These are phyloP conservation scores for Pestalotiopsis sp. DNA, from an alignment of 2,329 filamentous ascomycete species.

Conservation along the genomic window DNA sequence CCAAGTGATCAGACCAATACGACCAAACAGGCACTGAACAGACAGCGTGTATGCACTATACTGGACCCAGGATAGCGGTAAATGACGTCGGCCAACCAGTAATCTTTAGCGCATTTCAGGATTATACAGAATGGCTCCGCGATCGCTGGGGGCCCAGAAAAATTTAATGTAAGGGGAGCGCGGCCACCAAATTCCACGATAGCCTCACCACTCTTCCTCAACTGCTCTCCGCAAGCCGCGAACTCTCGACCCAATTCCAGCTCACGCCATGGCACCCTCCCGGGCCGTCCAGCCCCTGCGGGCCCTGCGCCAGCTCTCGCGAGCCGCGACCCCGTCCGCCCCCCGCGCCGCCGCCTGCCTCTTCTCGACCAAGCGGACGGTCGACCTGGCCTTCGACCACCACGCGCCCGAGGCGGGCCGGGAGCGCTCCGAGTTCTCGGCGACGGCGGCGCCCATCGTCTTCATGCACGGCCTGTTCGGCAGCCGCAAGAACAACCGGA, in stretches of 20 bases:
- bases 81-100: neutral
- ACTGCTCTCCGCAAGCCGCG: neutral
- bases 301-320: neutral
- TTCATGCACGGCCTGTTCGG: conserved; percentile 94
- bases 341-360: neutral
- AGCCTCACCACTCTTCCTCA: neutral
- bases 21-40: neutral
- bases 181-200: neutral
- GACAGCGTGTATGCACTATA: neutral
- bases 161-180: conserved; percentile 1
- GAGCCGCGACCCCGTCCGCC: neutral
- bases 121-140: neutral
- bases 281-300: neutral
- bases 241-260: neutral
- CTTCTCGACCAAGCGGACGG: conserved; percentile 11
- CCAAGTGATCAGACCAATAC: neutral
- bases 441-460: conserved; percentile 65
- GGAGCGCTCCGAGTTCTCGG: conserved; percentile 31
- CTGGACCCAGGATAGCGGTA: conserved; percentile 12
- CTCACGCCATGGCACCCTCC: neutral
- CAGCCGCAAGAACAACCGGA: conserved; percentile 92
- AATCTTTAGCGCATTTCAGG: neutral
- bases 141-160: neutral
- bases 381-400: conserved; percentile 64
- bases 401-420: conserved; percentile 57